Evolutionary conservation across 2,329 filamentous ascomycete genomes (phyloP).

Genomic region (Pseudocercospora vitis): DNA sequence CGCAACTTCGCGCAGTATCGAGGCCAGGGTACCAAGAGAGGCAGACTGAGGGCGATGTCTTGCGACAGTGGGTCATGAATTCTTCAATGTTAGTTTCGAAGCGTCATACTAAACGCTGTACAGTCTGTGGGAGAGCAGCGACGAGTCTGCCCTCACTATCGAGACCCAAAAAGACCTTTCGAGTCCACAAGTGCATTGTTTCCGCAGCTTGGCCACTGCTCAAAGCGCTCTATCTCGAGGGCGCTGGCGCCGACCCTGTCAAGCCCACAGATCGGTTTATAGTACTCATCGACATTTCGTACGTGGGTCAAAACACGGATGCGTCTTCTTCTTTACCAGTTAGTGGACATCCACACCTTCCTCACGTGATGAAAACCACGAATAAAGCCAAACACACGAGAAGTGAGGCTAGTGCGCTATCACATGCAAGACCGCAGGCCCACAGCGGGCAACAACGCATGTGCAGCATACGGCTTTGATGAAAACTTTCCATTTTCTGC

Average conservation of each 20-base stretch:
- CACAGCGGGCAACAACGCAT: too few relatives aligned
- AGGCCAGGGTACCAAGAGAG: neutral
- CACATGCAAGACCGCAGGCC: too few relatives aligned
- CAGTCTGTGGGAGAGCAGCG: slow-evolving; percentile 11
- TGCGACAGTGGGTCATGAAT: neutral
- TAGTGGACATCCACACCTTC: too few relatives aligned
- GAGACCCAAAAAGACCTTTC: slow-evolving; percentile 5
- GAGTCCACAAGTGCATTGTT: slow-evolving; percentile 14
- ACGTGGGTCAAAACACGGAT: too few relatives aligned
- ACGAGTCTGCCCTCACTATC: slow-evolving; percentile 10
- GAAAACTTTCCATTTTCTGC: too few relatives aligned
- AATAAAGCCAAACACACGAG: too few relatives aligned
- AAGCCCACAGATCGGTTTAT: neutral
- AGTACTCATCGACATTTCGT: too few relatives aligned
- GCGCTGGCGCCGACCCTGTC: neutral
- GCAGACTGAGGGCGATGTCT: neutral
- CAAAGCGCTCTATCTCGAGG: neutral
- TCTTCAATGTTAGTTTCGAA: too few relatives aligned
- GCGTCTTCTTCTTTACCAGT: too few relatives aligned
- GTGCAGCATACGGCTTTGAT: too few relatives aligned
- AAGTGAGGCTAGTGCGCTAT: too few relatives aligned
- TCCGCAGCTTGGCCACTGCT: neutral
- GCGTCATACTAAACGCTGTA: neutral
- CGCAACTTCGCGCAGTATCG: neutral
- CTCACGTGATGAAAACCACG: too few relatives aligned